Percentiles rank a stretch among this genome's conserved stretches.
Evolutionary conservation across 176 grass and related monocot species (phyloP).

Genomic region (sorghum (Sorghum bicolor)): DNA sequence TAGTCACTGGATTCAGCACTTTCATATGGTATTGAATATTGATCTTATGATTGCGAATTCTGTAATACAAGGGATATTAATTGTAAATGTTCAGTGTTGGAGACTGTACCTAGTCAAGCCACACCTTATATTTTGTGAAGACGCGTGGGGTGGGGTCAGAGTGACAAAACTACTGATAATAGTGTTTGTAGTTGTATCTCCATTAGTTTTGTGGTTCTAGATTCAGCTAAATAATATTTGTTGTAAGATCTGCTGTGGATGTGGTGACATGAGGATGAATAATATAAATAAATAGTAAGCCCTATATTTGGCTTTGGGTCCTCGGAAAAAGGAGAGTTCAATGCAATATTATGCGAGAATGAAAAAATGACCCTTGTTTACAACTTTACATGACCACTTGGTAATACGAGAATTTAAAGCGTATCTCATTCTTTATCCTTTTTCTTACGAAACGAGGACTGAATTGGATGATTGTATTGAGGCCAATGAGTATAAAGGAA

Average conservation of each 20-base stretch:
- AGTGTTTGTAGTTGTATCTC: slow-evolving; percentile 5
- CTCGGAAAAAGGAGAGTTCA: neutral
- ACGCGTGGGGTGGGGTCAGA: neutral
- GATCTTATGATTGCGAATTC: neutral
- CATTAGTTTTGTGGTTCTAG: neutral
- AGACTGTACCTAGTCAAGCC: neutral
- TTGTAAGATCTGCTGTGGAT: neutral
- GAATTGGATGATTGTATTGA: neutral
- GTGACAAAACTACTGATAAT: neutral
- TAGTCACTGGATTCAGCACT: neutral
- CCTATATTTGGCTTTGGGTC: neutral
- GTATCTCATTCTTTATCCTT: slow-evolving; percentile 12
- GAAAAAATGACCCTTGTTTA: neutral
- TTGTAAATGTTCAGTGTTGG: neutral
- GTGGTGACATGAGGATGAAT: neutral
- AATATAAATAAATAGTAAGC: neutral
- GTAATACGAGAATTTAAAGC: slow-evolving; percentile 1
- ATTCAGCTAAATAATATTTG: neutral
- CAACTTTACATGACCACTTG: neutral
- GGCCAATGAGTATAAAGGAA: neutral
- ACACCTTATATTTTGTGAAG: neutral
- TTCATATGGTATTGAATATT: neutral
- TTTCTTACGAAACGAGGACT: neutral
- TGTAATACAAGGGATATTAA: neutral
- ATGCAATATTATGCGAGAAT: neutral